Base-by-base conservation (phyloP, 1,139 yeast genomes). In the Casaregolazyma lundiana region DNA sequence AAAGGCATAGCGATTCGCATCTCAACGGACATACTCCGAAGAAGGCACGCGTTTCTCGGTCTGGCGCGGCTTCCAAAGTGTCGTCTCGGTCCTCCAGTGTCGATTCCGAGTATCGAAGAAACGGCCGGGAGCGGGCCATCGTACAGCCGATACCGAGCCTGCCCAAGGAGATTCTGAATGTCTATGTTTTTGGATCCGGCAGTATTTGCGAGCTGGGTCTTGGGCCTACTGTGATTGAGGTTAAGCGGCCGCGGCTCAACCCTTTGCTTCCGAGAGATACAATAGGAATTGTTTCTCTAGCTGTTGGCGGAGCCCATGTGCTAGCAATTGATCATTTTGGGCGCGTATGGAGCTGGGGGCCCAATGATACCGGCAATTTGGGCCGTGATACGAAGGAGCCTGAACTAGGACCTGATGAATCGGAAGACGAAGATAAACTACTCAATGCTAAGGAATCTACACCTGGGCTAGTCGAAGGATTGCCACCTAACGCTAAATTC, bases 201-300 rank as follows among this genome's bases (percentile, higher is more conserved):
- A 82, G 96, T 1, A 90, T 92, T 90, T 89, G 97, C 71, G 98
- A 94, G 63, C 72, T 92, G 32, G 99, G 98, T 1, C 72, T 92
- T 13, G 99, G 98, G 0, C 97, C 97, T 9, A 82, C 75, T 53
- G 92, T 87, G 35, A 88, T 89, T 53, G 96, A 90, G 64, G 97
- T 92, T 17, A 92, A 90, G 62, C 79, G 99, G 59, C 99, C 99
- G 11, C 77, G 98, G 56, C 71, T 90, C 61, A 92, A 90, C 57
- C 90, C 96, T 2, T 79, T 71, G 51, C 72, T 92, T 52, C 72
- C 79, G 2, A 67, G 69, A 41, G 86, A 82, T 32, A 73, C 72
- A 4, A 76, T 76, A 7, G 84, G 82, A 1, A 78, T 90, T 44
- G 94, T 88, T 16, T 92, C 87, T 55, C 72, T 92, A 60, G 89